Base-by-base conservation (phyloP, 2,329 filamentous ascomycete species). In the Dothidotthia symphoricarpi region DNA sequence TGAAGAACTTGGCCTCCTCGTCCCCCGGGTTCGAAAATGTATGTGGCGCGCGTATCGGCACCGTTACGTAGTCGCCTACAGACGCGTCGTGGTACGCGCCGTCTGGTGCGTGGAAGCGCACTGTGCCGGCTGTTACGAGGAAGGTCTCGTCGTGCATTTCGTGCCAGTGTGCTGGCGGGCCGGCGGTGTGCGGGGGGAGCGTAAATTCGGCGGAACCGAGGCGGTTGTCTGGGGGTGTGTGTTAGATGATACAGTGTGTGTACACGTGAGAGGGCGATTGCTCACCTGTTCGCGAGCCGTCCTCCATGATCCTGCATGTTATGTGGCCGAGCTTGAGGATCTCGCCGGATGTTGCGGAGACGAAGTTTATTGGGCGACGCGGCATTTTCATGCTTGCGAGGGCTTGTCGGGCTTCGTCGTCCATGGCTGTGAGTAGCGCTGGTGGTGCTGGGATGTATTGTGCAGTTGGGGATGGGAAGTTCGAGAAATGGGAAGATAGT, bases 121-220 rank as follows among this genome's bases (percentile, higher is more conserved):
- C 65, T 2, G 60, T 70, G 5, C 76, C 76, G 36, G 71, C 61
- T 1, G 71, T 76, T n/a, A 78, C 68, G 28, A 78, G 69, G 62
- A 80, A 80, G 6, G 74, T 77, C 62, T 81, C 76, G 60, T 81
- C 63, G 43, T 66, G 64, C 76, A 78, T 78, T 49, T 78, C 72
- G 50, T 79, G 74, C 72, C 72, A 78, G 56, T 76, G 73, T 1
- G 71, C 65, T 28, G 71, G 71, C 1, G 75, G 73, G 1, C 74
- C 75, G 1, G 65, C 49, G 1, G 69, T 74, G 14, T 69, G 61
- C 7, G 73, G 64, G 7, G 74, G 71, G 24, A 78, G 58, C n/a
- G 68, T 74, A 39, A 76, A 68, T 50, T 74, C 71, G 22, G 72
- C 69, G 28, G 64, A 61, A 35, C 71, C 70, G 34, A 77, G 60